Base-by-base conservation (phyloP, 176 grass and related monocot species). In the Chloris gayana region DNA sequence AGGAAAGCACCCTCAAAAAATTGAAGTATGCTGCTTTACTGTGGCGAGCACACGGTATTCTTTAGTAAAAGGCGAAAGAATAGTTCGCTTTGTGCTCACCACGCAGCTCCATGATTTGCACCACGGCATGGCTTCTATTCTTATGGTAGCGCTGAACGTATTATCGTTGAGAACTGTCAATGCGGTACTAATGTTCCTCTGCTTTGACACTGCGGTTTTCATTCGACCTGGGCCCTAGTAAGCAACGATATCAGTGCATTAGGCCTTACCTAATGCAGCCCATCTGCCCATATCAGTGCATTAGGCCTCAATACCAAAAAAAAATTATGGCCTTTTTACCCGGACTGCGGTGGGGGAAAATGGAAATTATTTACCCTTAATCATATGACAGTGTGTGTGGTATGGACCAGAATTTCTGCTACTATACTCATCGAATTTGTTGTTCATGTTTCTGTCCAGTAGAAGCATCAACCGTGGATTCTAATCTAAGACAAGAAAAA, bases 11-110 rank as follows among this genome's bases (percentile, higher is more conserved):
- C 75, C 59, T 49, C 17, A 3, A 65, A 77, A 77, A 65, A 47
- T 64, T 77, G 39, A 18, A 8, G 64, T 73, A 89, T 77, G 67
- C 38, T 79, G 67, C 67, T 73, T 14, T 7, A n/a, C 0, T 73
- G 54, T 87, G 31, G 5, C 53, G 72, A 9, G 70, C 88, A 84
- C 88, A 91, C 65, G 80, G 75, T 91, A 91, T 94, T 86, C 70
- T 84, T 91, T 91, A 88, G 88, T 86, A 91, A 90, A 94, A 86
- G 79, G 72, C 80, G 80, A 89, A 94, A 88, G 65, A 91, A 79
- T 82, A 88, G 76, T 86, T 94, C 60, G 33, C 66, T 86, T 12
- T 88, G 82, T 80, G 85, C 85, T 80, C 88, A 70, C 66, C 75
- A 82, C 71, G 80, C 85, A 86, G 74, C 85, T 88, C 46, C 61